Conservation (phyloP, 1,284 basidiomycete genomes). For the Kwoniella shivajii region DNA sequence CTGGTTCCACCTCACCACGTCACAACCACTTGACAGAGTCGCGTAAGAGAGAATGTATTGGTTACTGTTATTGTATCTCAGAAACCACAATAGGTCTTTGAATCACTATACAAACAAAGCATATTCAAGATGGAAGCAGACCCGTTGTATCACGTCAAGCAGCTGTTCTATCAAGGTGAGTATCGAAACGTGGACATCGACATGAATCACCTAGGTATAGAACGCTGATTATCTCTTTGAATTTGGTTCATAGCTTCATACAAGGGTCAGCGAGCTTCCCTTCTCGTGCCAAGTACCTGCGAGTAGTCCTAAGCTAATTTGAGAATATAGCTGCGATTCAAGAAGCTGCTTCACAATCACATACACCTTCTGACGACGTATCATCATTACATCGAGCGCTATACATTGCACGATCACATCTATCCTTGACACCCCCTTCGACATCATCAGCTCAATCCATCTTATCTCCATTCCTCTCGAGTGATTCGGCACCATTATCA, state of each 20-base stretch:
- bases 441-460: constrained; percentile 63
- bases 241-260: constrained; percentile 47
- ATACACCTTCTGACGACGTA: constrained; percentile 47
- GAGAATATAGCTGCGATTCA: constrained; percentile 26
- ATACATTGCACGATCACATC: constrained; percentile 80
- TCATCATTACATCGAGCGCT: constrained; percentile 61
- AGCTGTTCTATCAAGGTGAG: constrained; percentile 77
- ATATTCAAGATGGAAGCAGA: constrained; percentile 68
- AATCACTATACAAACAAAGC: background rate
- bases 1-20: background rate
- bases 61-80: too few species aligned
- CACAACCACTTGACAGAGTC: background rate
- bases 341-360: constrained; percentile 42
- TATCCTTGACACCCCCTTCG: constrained; percentile 70
- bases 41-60: too few species aligned
- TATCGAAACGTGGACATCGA: too few species aligned
- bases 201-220: too few species aligned
- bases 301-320: background rate
- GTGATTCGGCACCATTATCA: constrained; percentile 65
- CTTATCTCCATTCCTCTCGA: constrained; percentile 35
- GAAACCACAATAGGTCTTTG: too few species aligned
- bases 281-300: background rate
- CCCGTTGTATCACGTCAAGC: constrained; percentile 78
- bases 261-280: constrained; percentile 38
- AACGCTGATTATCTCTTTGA: too few species aligned